Percentiles rank a stretch among this genome's conserved stretches.
These are phyloP conservation scores for Colletotrichum gigasporum DNA, from an alignment of 2,329 filamentous ascomycete genomes.

Conservation along the genomic window DNA sequence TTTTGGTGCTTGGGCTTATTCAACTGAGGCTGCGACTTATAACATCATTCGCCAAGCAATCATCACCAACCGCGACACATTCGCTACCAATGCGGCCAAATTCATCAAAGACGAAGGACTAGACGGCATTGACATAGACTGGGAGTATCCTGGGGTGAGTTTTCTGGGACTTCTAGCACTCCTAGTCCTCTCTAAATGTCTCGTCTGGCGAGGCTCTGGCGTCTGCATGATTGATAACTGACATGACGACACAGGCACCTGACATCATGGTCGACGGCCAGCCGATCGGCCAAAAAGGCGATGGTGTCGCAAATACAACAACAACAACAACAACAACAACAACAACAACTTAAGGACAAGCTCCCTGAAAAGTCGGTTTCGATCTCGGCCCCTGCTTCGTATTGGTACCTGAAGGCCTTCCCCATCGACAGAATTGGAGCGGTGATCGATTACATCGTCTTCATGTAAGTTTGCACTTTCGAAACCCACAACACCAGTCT, in stretches of 20 bases:
- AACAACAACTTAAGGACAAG: slow-evolving; percentile 34
- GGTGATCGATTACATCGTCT: slow-evolving; percentile 44
- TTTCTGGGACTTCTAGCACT: not conserved
- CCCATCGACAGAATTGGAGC: slow-evolving; percentile 43
- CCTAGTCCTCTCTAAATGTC: not conserved
- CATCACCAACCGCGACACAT: slow-evolving; percentile 39
- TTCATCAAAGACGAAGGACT: slow-evolving; percentile 42
- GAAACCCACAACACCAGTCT: no score
- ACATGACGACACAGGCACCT: slow-evolving; percentile 39
- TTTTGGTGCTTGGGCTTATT: slow-evolving; percentile 51
- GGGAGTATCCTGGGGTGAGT: slow-evolving; percentile 45
- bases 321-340: no score
- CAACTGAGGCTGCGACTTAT: slow-evolving; percentile 42
- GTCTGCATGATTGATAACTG: no score
- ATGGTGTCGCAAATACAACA: no score
- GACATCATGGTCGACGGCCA: slow-evolving; percentile 3
- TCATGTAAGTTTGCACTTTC: no score
- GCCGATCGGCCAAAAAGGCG: slow-evolving; percentile 32
- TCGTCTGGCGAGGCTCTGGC: no score
- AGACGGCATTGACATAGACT: slow-evolving; percentile 43
- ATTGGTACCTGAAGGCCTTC: slow-evolving; percentile 48
- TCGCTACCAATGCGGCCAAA: slow-evolving; percentile 40
- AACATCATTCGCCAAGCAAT: slow-evolving; percentile 44
- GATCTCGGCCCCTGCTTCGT: slow-evolving; percentile 48
- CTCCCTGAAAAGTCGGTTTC: slow-evolving; percentile 42